Evolutionary conservation across 441 rosid species (phyloP).

Genomic region (Corymbia calophylla): DNA sequence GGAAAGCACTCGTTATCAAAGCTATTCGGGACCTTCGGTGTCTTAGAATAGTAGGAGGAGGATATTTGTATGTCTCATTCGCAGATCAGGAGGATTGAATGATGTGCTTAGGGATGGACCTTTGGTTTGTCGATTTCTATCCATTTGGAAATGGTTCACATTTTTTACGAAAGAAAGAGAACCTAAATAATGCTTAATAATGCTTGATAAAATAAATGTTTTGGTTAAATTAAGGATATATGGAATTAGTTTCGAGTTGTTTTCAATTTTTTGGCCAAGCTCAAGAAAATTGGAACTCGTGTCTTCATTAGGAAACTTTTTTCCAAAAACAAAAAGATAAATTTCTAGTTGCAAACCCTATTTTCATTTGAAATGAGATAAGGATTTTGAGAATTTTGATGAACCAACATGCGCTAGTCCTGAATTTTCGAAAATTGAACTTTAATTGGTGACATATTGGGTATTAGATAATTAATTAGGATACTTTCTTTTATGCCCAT

Average conservation of each 20-base stretch:
- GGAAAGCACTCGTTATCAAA: too few relatives aligned
- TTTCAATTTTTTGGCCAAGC: background rate
- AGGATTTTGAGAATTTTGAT: background rate
- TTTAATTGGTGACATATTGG: background rate
- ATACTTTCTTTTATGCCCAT: background rate
- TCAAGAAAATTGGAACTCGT: background rate
- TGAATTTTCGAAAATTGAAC: background rate
- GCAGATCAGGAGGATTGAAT: background rate
- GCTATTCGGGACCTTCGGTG: too few relatives aligned
- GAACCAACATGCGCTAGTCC: background rate
- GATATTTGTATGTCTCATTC: background rate
- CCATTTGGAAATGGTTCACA: background rate
- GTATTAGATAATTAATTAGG: background rate
- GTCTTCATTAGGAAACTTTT: background rate
- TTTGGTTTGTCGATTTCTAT: background rate
- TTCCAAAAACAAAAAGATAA: background rate
- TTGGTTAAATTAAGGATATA: background rate
- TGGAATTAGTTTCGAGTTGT: background rate
- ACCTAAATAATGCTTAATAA: background rate
- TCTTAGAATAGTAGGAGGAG: too few relatives aligned
- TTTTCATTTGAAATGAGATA: background rate
- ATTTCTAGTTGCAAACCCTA: background rate
- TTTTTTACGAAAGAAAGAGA: background rate
- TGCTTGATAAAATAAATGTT: background rate
- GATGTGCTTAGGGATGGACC: background rate